Evolutionary conservation across 2,329 filamentous ascomycete genomes (phyloP), one percentile per base, ranked within the genome.

Genomic region (Thermothelomyces thermophilus): DNA sequence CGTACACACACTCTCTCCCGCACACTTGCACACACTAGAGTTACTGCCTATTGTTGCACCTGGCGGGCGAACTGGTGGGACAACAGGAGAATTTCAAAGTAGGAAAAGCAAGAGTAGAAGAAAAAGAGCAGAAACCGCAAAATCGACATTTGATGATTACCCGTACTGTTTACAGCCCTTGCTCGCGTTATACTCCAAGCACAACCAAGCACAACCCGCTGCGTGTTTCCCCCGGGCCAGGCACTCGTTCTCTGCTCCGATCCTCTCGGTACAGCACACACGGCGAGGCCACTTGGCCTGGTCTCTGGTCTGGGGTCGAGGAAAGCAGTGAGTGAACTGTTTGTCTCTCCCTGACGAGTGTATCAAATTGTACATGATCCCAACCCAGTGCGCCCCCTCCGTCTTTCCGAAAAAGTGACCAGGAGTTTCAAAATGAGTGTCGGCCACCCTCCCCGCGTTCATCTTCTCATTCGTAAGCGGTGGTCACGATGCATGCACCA

Each of bases 331-430:
- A 52, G 56, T 56, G 45, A 55, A 57, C 53, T 53, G 51, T 53
- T n/a, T 50, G 41, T 54, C 53, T 57, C 56, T 41, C 58, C 58
- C 56, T 59, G 58, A 55, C 56, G 55, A 61, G 56, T 61, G 59
- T 60, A 61, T 61, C 60, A 61, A 62, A 65, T 58, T 64, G 63
- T 65, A 65, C 63, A 65, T 64, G 60, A 62, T 63, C 56, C 62
- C 62, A 64, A 62, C 60, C 63, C 59, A 59, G 56, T 61, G 53
- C 56, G 57, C 61, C 60, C n/a, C 61, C 57, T 61, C 54, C 47
- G 60, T 64, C 62, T 63, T 63, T 62, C 62, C 60, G 61, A 62
- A 63, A 63, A 64, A 60, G 55, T 58, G 60, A 63, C 60, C 59
- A 61, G 61, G 24, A 59, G 46, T 53, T 55, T 48, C 42, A 59